Percentiles rank a stretch among this genome's conserved stretches.
These are phyloP conservation scores for Alternaria triticina DNA, from an alignment of 2,329 filamentous ascomycete genomes.

Conservation along the genomic window DNA sequence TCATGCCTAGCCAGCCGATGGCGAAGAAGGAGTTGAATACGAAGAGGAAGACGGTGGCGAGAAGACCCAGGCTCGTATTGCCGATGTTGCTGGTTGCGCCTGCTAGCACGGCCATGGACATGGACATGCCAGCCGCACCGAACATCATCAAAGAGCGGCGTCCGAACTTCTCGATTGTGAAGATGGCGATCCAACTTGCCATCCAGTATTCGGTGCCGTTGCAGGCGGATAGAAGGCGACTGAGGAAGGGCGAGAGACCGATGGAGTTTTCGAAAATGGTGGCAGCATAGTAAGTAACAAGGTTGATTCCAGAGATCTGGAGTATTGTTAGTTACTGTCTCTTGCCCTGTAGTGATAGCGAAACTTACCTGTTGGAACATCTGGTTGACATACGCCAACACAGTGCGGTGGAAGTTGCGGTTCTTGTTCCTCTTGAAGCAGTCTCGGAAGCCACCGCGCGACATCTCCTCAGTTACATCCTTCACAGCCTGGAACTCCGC, in stretches of 20 bases:
- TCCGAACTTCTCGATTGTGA: slow-evolving; percentile 49
- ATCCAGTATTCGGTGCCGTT: slow-evolving; percentile 53
- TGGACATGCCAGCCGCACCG: slow-evolving; percentile 44
- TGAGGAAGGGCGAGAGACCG: slow-evolving; percentile 44
- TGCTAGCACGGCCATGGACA: slow-evolving; percentile 45
- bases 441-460: slow-evolving; percentile 59
- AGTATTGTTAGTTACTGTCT: slow-evolving; percentile 10
- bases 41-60: slow-evolving; percentile 78
- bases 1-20: slow-evolving; percentile 77
- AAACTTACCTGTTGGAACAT: slow-evolving; percentile 54
- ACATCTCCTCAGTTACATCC: slow-evolving; percentile 48
- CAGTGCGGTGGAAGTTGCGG: slow-evolving; percentile 53
- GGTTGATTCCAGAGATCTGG: slow-evolving; percentile 49
- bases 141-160: slow-evolving; percentile 49
- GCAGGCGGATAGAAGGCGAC: slow-evolving; percentile 48
- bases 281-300: slow-evolving; percentile 53
- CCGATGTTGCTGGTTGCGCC: slow-evolving; percentile 38
- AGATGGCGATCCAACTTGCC: slow-evolving; percentile 51
- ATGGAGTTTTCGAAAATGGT: slow-evolving; percentile 53
- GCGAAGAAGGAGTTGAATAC: slow-evolving; percentile 95
- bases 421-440: slow-evolving; percentile 63
- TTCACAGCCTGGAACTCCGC: slow-evolving; percentile 46
- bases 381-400: slow-evolving; percentile 53
- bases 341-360: background rate
- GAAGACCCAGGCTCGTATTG: slow-evolving; percentile 41